phyloP scores from a whole-genome alignment of 305 asterid species.

The Euphrasia arctica region DNA sequence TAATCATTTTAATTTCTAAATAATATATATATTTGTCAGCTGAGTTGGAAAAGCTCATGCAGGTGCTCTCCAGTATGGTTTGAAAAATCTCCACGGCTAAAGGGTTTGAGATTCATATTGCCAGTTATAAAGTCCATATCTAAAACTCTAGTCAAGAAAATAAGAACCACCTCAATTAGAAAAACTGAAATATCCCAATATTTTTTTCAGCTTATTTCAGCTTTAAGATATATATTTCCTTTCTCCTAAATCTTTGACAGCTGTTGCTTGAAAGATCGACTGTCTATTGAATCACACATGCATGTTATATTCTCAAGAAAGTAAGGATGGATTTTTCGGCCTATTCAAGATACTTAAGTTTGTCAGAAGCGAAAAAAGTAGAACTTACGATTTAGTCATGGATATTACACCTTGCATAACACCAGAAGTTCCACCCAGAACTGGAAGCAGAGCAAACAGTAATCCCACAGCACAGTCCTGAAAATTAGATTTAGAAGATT shows the following conservation, averaged over 20 bases:
- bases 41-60: background rate
- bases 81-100: background rate
- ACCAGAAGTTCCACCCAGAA: conserved; percentile 97
- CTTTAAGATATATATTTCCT: background rate
- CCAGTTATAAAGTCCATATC: background rate
- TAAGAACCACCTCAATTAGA: background rate
- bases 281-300: background rate
- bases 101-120: background rate
- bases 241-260: background rate
- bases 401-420: conserved; percentile 90
- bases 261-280: conserved; percentile 1
- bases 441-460: conserved; percentile 96
- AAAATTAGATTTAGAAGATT: conserved; percentile 24
- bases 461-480: conserved; percentile 99
- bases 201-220: background rate
- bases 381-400: conserved; percentile 95
- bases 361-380: conserved; percentile 12
- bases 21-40: background rate
- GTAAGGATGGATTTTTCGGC: conserved; percentile 12
- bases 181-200: conserved; percentile 1
- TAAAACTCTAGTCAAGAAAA: background rate
- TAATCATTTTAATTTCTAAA: background rate
- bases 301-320: conserved; percentile 10
- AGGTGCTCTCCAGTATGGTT: background rate
- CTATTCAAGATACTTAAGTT: conserved; percentile 15